These are phyloP conservation scores for Paecilomyces dactylethromorphus DNA, from an alignment of 2,329 filamentous ascomycete genomes.

Conservation along the genomic window DNA sequence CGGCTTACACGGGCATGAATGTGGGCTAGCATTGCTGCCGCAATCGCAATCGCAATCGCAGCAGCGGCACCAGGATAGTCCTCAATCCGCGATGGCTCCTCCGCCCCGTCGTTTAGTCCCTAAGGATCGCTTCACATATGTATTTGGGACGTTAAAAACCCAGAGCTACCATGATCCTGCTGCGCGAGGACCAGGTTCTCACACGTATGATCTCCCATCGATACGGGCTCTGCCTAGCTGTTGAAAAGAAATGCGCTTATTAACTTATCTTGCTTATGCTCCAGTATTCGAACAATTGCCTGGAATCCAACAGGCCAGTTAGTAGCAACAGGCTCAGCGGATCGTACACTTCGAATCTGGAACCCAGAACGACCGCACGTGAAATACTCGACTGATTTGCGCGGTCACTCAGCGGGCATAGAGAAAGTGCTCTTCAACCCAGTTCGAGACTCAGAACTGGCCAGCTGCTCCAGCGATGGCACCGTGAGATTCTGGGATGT, in stretches of 20 bases:
- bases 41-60: slow-evolving; percentile 10
- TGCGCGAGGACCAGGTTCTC: slow-evolving; percentile 48
- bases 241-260: slow-evolving; percentile 8
- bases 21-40: slow-evolving; percentile 7
- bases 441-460: slow-evolving; percentile 42
- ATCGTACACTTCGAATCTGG: slow-evolving; percentile 89
- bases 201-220: slow-evolving; percentile 43
- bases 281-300: slow-evolving; percentile 68
- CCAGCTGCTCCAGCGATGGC: slow-evolving; percentile 44
- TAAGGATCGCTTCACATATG: slow-evolving; percentile 62
- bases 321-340: slow-evolving; percentile 80
- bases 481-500: slow-evolving; percentile 48
- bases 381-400: slow-evolving; percentile 43
- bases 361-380: slow-evolving; percentile 52
- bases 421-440: slow-evolving; percentile 46
- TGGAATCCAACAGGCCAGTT: slow-evolving; percentile 84
- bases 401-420: slow-evolving; percentile 40
- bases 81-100: slow-evolving; percentile 27
- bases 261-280: slow-evolving; percentile 10
- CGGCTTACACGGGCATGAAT: slow-evolving; percentile 17
- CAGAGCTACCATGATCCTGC: slow-evolving; percentile 63
- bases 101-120: slow-evolving; percentile 38
- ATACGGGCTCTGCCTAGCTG: not conserved
- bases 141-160: slow-evolving; percentile 63
- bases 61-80: slow-evolving; percentile 6